A percentile compares a stretch with the other conserved stretches of the same genome.
These are phyloP conservation scores for Aspergillus fumigatus DNA, from an alignment of 2,329 filamentous ascomycete genomes.

Conservation along the genomic window DNA sequence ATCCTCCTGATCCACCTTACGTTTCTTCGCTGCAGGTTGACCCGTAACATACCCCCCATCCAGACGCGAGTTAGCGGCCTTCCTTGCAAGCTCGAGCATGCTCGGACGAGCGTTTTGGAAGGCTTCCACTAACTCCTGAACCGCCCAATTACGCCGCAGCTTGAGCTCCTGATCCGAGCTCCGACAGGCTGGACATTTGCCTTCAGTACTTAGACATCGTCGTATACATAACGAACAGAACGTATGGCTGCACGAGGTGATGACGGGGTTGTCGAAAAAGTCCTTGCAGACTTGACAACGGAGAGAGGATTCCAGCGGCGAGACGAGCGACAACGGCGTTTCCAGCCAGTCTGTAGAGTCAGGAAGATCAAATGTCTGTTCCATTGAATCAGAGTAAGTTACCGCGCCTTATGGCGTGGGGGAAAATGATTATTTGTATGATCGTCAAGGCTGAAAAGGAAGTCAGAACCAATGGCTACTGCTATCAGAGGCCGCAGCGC, in stretches of 20 bases:
- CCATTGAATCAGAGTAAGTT: conserved; percentile 22
- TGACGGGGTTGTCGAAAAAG: conserved; percentile 90
- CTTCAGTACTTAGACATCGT: conserved; percentile 73
- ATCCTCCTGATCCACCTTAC: conserved; percentile 33
- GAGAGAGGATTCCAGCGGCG: conserved; percentile 69
- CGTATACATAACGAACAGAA: conserved; percentile 97
- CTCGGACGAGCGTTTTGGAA: conserved; percentile 64
- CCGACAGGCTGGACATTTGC: conserved; percentile 83
- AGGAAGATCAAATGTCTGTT: conserved; percentile 34
- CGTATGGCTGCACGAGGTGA: conserved; percentile 90
- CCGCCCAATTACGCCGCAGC: conserved; percentile 74
- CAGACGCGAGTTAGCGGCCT: conserved; percentile 50
- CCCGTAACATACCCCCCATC: conserved; percentile 36
- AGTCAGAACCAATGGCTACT: conserved; percentile 4
- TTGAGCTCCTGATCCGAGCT: conserved; percentile 75
- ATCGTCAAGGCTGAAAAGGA: conserved; percentile 1
- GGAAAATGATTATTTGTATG: background rate
- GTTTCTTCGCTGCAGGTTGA: conserved; percentile 29
- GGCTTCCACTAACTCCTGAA: conserved; percentile 78
- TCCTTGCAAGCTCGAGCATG: conserved; percentile 61
- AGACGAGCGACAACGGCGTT: conserved; percentile 42
- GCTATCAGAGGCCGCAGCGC: conserved; percentile 13
- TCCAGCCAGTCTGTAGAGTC: conserved; percentile 48
- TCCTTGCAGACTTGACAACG: conserved; percentile 98
- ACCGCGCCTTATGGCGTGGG: background rate